Conservation (phyloP, 306 rosid genomes). For the Cucurbita maxima region DNA sequence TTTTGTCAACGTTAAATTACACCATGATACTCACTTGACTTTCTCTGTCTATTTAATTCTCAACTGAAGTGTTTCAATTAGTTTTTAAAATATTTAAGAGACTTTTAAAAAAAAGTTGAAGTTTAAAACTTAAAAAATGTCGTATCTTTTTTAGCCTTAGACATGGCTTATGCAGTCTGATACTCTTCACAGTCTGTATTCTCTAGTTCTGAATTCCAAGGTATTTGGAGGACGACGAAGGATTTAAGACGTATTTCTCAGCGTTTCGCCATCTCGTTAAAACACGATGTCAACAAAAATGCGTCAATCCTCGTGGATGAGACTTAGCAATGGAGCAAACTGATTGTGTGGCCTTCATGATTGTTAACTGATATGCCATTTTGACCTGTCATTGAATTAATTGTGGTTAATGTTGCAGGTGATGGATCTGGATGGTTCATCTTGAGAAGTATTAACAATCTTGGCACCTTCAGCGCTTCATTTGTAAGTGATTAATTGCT, state of each 20-base stretch:
- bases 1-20: too few relatives aligned
- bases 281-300: constrained; percentile 67
- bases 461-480: background rate
- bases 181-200: background rate
- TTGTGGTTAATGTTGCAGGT: constrained; percentile 27
- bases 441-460: constrained; percentile 26
- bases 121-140: too few relatives aligned
- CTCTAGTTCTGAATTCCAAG: constrained; percentile 14
- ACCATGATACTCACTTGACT: too few relatives aligned
- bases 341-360: background rate
- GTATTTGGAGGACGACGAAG: constrained; percentile 68
- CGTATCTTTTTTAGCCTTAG: background rate
- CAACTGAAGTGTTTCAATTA: too few relatives aligned
- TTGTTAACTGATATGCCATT: background rate
- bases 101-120: too few relatives aligned
- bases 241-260: constrained; percentile 65
- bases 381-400: background rate
- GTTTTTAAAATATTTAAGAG: too few relatives aligned
- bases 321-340: constrained; percentile 45
- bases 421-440: constrained; percentile 45
- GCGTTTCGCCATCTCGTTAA: constrained; percentile 37
- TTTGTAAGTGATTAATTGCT: background rate
- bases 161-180: background rate
- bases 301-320: constrained; percentile 51
- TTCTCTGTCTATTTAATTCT: too few relatives aligned